phyloP scores from a whole-genome alignment of 2,329 filamentous ascomycete species.

The Penicillium palitans region DNA sequence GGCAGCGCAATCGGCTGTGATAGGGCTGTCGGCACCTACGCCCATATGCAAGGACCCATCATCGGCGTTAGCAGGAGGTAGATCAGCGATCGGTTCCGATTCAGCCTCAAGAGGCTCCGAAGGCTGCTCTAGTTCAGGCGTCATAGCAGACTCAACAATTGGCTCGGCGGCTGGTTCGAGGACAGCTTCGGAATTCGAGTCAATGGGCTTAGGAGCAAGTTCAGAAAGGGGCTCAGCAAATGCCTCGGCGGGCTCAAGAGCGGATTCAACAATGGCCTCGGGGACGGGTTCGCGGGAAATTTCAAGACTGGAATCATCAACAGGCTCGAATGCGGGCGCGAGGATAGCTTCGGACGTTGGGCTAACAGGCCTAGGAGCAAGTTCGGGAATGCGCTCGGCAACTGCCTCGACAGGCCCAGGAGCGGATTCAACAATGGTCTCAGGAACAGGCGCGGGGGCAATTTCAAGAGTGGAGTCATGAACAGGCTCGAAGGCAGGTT shows the following conservation, averaged over 20 bases:
- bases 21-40: slow-evolving; percentile 14
- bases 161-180: neutral
- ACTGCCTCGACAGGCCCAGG: slow-evolving; percentile 1
- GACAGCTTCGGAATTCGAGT: neutral
- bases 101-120: slow-evolving; percentile 15
- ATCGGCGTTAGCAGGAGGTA: slow-evolving; percentile 19
- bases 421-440: slow-evolving; percentile 6
- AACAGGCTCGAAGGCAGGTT: neutral
- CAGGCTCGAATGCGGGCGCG: neutral
- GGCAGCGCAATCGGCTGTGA: slow-evolving; percentile 15
- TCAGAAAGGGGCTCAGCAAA: slow-evolving; percentile 10
- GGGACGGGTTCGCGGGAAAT: slow-evolving; percentile 7
- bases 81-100: slow-evolving; percentile 28
- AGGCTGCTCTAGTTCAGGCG: neutral
- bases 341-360: neutral
- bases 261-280: slow-evolving; percentile 8
- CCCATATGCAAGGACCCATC: slow-evolving; percentile 18
- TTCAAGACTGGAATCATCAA: neutral
- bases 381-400: slow-evolving; percentile 11
- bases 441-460: slow-evolving; percentile 12
- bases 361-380: slow-evolving; percentile 1
- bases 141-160: neutral
- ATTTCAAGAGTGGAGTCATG: neutral
- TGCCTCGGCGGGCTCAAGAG: slow-evolving; percentile 2
- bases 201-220: slow-evolving; percentile 2